A percentile compares a stretch with the other conserved stretches of the same genome.
phyloP scores from a whole-genome alignment of 441 rosid genomes.

The Euphorbia corollata region DNA sequence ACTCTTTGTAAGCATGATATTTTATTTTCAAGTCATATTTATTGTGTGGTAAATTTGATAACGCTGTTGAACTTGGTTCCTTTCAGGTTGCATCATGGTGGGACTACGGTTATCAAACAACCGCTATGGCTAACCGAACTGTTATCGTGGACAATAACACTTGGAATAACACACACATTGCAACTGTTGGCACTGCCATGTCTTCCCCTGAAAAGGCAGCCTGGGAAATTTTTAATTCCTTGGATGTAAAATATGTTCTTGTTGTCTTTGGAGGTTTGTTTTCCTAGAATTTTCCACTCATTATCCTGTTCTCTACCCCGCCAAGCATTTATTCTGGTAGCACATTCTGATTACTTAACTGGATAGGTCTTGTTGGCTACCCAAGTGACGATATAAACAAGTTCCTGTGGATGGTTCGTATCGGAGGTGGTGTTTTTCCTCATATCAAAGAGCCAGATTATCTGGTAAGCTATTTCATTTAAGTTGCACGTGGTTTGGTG shows the following conservation, averaged over 20 bases:
- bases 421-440: slow-evolving; percentile 97
- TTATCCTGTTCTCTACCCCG: background rate
- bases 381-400: slow-evolving; percentile 98
- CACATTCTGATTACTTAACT: slow-evolving; percentile 34
- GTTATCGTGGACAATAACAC: slow-evolving; percentile 98
- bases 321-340: background rate
- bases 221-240: slow-evolving; percentile 91
- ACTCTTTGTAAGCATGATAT: background rate
- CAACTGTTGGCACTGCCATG: slow-evolving; percentile 99
- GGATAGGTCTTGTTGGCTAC: slow-evolving; percentile 89
- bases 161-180: slow-evolving; percentile 99
- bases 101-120: slow-evolving; percentile 99
- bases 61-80: slow-evolving; percentile 16
- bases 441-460: slow-evolving; percentile 99
- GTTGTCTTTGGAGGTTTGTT: slow-evolving; percentile 94
- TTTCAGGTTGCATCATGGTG: slow-evolving; percentile 99
- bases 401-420: slow-evolving; percentile 99
- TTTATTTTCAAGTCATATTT: background rate
- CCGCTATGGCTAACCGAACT: slow-evolving; percentile 99
- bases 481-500: background rate
- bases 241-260: slow-evolving; percentile 97
- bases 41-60: background rate
- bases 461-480: slow-evolving; percentile 42
- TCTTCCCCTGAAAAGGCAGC: slow-evolving; percentile 99
- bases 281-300: slow-evolving; percentile 20